A percentile compares a stretch with the other conserved stretches of the same genome.
These are phyloP conservation scores for Populus euphratica DNA, from an alignment of 345 rosid species.

Conservation along the genomic window DNA sequence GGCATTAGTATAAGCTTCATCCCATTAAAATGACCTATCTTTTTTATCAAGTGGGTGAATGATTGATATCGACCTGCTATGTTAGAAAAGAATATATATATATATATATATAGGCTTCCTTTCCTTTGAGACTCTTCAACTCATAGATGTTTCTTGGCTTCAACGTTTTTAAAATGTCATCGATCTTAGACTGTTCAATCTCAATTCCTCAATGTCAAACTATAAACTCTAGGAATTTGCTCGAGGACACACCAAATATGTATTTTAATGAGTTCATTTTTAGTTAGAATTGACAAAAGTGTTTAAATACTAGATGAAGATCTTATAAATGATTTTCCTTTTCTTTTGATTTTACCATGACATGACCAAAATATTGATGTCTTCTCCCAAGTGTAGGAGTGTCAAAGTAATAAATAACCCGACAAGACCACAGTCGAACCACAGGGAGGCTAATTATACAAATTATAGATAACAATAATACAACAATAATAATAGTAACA, in stretches of 20 bases:
- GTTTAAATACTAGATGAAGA: no score
- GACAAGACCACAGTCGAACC: no score
- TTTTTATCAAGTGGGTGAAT: background rate
- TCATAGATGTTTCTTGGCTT: background rate
- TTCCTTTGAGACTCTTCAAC: background rate
- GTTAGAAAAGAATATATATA: background rate
- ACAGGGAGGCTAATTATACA: no score
- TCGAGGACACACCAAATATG: background rate
- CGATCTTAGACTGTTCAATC: slow-evolving; percentile 1
- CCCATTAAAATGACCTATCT: background rate
- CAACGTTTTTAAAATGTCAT: background rate
- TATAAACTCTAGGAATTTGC: background rate
- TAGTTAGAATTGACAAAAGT: no score
- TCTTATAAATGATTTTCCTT: no score
- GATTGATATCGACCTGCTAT: background rate
- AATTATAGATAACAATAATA: no score
- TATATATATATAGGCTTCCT: background rate
- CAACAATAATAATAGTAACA: no score
- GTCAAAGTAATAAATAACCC: no score
- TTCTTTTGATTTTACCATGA: no score
- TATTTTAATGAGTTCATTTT: no score
- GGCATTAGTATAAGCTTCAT: background rate
- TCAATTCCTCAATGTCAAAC: background rate
- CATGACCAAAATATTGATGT: no score
- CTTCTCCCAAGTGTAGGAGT: no score